A percentile compares a stretch with the other conserved stretches of the same genome.
These are phyloP conservation scores for Abrus precatorius DNA, from an alignment of 306 rosid species.

Conservation along the genomic window DNA sequence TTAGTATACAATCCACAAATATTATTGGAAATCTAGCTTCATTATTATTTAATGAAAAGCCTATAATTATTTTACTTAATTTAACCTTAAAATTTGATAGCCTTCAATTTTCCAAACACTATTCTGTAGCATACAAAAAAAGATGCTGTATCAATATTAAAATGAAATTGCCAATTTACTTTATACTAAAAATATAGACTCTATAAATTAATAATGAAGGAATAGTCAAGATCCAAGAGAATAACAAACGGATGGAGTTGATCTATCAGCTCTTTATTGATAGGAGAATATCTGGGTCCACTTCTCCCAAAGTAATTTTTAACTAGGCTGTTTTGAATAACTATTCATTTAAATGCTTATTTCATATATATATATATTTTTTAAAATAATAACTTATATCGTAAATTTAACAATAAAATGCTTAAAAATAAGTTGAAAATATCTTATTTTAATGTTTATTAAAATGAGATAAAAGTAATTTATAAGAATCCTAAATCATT, in stretches of 20 bases:
- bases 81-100: not conserved
- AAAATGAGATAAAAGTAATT: no score
- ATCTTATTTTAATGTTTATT: no score
- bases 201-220: not conserved
- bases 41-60: not conserved
- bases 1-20: not conserved
- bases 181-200: not conserved
- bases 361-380: no score
- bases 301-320: no score
- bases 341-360: no score
- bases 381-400: no score
- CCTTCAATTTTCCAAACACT: not conserved
- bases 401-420: no score
- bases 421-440: no score
- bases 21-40: not conserved
- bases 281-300: not conserved
- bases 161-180: not conserved
- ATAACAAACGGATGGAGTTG: slow-evolving; percentile 12
- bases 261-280: not conserved
- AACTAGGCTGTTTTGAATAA: no score
- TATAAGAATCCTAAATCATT: no score
- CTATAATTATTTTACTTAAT: not conserved
- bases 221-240: not conserved
- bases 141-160: not conserved
- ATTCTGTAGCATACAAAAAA: not conserved